phyloP scores from a whole-genome alignment of 192 early-diverging fungal genomes.

The Backusella liffmaniae region DNA sequence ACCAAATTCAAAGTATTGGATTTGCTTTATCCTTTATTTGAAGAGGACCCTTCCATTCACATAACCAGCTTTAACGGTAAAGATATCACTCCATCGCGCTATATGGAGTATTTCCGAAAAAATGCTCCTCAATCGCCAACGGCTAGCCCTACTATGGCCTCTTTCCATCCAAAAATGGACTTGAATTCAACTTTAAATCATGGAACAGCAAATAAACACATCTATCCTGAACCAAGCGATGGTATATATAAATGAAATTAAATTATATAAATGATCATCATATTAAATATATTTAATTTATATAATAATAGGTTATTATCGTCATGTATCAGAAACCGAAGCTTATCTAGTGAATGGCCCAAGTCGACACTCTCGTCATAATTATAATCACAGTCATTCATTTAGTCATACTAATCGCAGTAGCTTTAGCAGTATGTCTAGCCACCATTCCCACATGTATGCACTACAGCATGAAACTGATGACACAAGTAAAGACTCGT shows the following conservation, averaged over 20 bases:
- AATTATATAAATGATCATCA: not conserved
- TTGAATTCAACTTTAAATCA: not conserved
- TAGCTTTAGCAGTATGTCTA: conserved; percentile 12
- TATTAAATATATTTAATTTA: conserved; percentile 1
- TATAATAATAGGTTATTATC: conserved; percentile 3
- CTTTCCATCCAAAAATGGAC: not conserved
- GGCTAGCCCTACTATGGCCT: not conserved
- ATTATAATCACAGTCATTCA: not conserved
- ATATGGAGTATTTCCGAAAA: not conserved
- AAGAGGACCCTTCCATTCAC: conserved; percentile 66
- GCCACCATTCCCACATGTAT: conserved; percentile 12
- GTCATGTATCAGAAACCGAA: not conserved
- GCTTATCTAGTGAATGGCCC: not conserved
- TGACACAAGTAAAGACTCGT: conserved; percentile 6
- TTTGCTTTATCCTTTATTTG: conserved; percentile 70
- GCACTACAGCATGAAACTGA: not conserved
- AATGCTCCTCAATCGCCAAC: not conserved
- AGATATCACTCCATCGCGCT: not conserved
- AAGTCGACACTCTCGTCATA: not conserved
- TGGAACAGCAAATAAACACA: not conserved
- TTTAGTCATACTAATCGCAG: conserved; percentile 4
- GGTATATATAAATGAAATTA: not conserved
- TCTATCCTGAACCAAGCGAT: not conserved
- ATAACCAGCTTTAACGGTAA: conserved; percentile 35
- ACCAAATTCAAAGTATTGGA: conserved; percentile 71